A percentile compares a stretch with the other conserved stretches of the same genome.
Evolutionary conservation across 768 basidiomycete genomes (phyloP).

Genomic region (Calvatia gigantea): DNA sequence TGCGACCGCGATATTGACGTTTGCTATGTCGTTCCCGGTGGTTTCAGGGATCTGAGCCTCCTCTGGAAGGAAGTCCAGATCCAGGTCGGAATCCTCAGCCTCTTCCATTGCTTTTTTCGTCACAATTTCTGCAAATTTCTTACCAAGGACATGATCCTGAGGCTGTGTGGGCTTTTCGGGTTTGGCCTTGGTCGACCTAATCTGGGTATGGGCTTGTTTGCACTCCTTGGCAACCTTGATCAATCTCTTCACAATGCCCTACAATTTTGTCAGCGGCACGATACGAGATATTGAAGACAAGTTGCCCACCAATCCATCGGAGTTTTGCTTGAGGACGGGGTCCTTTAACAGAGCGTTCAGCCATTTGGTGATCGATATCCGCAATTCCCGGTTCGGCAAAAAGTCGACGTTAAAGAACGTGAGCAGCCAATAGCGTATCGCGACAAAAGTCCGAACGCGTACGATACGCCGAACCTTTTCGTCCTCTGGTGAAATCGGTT

Average conservation of each 20-base stretch:
- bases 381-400: slow-evolving; percentile 72
- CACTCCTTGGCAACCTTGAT: slow-evolving; percentile 83
- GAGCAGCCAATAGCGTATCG: slow-evolving; percentile 85
- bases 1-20: slow-evolving; percentile 41
- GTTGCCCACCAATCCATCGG: slow-evolving; percentile 64
- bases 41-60: slow-evolving; percentile 33
- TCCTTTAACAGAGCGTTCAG: slow-evolving; percentile 74
- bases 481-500: slow-evolving; percentile 48
- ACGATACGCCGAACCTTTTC: slow-evolving; percentile 74
- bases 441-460: slow-evolving; percentile 85
- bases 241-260: slow-evolving; percentile 80
- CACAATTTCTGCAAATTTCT: slow-evolving; percentile 60
- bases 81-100: slow-evolving; percentile 68
- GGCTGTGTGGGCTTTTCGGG: slow-evolving; percentile 21
- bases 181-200: slow-evolving; percentile 25
- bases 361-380: slow-evolving; percentile 73
- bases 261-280: slow-evolving; percentile 10
- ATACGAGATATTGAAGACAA: slow-evolving; percentile 13
- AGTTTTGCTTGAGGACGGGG: slow-evolving; percentile 61
- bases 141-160: slow-evolving; percentile 51
- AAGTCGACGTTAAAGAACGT: slow-evolving; percentile 92
- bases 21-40: slow-evolving; percentile 40
- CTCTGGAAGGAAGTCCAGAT: slow-evolving; percentile 70
- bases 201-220: slow-evolving; percentile 59
- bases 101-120: slow-evolving; percentile 37